Evolutionary conservation across 176 grass and related monocot species (phyloP).

Genomic region (Zoysia pacifica): DNA sequence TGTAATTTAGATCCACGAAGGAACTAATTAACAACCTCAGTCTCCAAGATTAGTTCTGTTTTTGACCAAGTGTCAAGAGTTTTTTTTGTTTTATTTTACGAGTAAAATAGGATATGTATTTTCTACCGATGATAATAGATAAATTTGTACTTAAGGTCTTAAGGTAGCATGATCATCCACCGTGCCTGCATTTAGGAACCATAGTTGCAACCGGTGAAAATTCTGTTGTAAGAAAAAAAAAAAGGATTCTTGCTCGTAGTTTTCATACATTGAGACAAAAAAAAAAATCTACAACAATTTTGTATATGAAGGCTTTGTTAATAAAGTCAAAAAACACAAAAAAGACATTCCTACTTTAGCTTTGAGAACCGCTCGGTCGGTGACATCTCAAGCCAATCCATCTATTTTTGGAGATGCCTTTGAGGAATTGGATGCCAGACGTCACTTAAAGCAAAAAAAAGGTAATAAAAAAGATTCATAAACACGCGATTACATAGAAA

Average conservation of each 20-base stretch:
- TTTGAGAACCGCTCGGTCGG: slow-evolving; percentile 22
- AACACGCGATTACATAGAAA: too few relatives aligned
- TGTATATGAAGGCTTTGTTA: not conserved
- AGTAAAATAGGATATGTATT: slow-evolving; percentile 4
- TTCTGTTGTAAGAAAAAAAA: not conserved
- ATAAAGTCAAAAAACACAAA: not conserved
- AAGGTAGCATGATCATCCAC: not conserved
- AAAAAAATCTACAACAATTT: not conserved
- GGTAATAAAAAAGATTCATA: not conserved
- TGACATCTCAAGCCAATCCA: slow-evolving; percentile 32
- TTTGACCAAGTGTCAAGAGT: slow-evolving; percentile 39
- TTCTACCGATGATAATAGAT: not conserved
- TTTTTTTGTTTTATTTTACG: too few relatives aligned
- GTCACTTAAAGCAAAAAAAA: slow-evolving; percentile 31
- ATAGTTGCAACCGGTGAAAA: not conserved
- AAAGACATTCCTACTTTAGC: slow-evolving; percentile 35
- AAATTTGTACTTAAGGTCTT: not conserved
- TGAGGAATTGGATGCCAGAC: slow-evolving; percentile 44
- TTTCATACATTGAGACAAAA: not conserved
- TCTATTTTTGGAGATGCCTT: slow-evolving; percentile 22
- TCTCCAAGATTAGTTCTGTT: slow-evolving; percentile 47
- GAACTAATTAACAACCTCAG: not conserved
- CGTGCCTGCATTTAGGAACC: not conserved
- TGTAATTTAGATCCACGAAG: slow-evolving; percentile 7
- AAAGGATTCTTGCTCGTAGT: not conserved